Evolutionary conservation across 768 basidiomycete species (phyloP), one percentile per base, ranked within the genome.

Genomic region (Saitozyma sp.): DNA sequence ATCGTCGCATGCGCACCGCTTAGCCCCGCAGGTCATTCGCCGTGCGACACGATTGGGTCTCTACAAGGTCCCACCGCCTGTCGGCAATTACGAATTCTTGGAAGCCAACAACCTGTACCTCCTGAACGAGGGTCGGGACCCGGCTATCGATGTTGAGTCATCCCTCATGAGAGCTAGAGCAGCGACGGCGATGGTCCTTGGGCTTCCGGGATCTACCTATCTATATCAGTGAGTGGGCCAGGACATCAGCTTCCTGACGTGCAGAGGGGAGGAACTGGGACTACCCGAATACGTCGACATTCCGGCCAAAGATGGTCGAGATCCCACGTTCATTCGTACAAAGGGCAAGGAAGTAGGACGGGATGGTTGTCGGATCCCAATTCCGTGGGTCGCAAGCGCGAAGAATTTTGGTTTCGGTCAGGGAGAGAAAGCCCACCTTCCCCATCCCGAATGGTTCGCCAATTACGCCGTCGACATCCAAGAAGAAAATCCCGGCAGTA

Each of bases 261-360:
- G n/a, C 40, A 68, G 67, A 48, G 71, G 71, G 7, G 71, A 73
- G 54, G 71, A 70, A 50, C 60, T 73, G 37, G 71, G 71, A 42
- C 43, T 73, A 16, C 63, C 52, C 13, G 71, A 73, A 58, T 66
- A 70, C 11, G 55, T 58, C 10, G 64, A 70, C 6, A 11, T 46
- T 2, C 45, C 56, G 16, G 52, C 57, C 29, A 20, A 52, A 8
- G 53, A 68, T 16, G 38, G 64, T 50, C 71, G 70, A 66, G 71
- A 73, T 51, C 71, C 71, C 17, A 59, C 55, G 9, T 73, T 73
- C 58, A 63, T 52, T n/a, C 57, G 66, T n/a, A 68, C 66, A n/a
- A 41, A 19, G 59, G 63, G 40, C 61, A 66, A 19, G 13, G 45
- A 46, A 11, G n/a, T 13, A 17, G 71, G 71, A 20, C 64, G 71